Conservation (phyloP, 192 early-diverging fungal species). For the Podila horticola region DNA sequence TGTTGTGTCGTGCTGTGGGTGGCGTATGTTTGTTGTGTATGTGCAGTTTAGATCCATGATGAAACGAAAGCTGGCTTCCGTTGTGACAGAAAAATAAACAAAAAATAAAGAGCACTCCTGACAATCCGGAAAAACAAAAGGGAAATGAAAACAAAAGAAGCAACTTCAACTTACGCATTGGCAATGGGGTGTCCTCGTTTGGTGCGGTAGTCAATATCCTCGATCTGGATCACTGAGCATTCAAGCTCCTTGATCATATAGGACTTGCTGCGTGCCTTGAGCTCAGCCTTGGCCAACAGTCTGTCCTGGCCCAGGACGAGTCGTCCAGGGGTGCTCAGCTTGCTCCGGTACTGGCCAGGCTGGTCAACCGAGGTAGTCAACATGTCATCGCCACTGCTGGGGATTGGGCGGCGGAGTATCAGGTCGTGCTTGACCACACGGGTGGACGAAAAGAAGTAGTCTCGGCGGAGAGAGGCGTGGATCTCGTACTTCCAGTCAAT, state of each 20-base stretch:
- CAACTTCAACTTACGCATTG: conserved; percentile 22
- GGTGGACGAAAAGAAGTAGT: conserved; percentile 42
- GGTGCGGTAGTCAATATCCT: conserved; percentile 37
- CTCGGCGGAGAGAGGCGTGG: conserved; percentile 37
- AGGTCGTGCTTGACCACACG: conserved; percentile 49
- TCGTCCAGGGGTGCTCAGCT: conserved; percentile 30
- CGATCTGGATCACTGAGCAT: conserved; percentile 33
- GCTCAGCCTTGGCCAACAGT: conserved; percentile 19
- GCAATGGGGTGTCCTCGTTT: conserved; percentile 2
- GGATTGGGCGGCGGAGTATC: conserved; percentile 40
- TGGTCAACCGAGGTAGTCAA: conserved; percentile 42
- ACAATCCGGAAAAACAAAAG: not conserved
- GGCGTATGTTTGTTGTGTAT: too few relatives aligned
- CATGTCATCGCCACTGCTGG: conserved; percentile 3
- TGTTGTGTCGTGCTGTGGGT: too few relatives aligned
- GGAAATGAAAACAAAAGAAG: not conserved
- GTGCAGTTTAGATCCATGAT: too few relatives aligned
- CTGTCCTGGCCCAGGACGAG: conserved; percentile 48
- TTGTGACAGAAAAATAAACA: not conserved
- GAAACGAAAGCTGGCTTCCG: not conserved
- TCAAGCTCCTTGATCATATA: conserved; percentile 50
- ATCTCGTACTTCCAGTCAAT: conserved; percentile 54
- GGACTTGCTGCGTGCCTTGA: conserved; percentile 40
- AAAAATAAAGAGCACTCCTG: not conserved
- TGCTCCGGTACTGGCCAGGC: conserved; percentile 33